Conservation (phyloP, 257 asterid genomes). For the Solanum sitiens region DNA sequence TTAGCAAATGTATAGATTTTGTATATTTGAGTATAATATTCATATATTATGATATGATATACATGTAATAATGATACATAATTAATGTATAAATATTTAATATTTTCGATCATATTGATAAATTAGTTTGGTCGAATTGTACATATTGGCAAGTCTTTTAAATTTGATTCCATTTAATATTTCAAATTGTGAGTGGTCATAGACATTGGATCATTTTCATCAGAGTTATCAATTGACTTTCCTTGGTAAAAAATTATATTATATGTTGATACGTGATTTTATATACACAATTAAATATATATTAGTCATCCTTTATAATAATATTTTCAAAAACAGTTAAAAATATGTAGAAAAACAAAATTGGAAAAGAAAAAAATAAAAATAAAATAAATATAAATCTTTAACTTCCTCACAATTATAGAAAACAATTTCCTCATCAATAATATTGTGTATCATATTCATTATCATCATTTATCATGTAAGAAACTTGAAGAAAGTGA, state of each 20-base stretch:
- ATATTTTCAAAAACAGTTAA: no score
- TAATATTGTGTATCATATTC: neutral
- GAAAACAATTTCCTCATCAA: neutral
- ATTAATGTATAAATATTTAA: no score
- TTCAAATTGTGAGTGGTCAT: neutral
- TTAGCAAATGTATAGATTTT: neutral
- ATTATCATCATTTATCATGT: neutral
- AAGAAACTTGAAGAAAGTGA: neutral
- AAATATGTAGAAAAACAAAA: neutral
- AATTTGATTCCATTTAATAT: neutral
- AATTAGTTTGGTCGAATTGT: neutral
- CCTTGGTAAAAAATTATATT: fast-evolving
- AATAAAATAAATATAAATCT: neutral
- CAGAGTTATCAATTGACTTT: neutral
- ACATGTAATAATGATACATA: neutral
- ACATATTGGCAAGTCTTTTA: neutral
- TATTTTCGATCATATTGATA: no score
- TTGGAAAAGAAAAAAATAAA: no score
- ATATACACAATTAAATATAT: neutral
- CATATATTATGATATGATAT: neutral
- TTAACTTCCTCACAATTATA: neutral
- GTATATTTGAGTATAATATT: no score
- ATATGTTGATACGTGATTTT: fast-evolving
- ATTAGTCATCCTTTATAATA: neutral
- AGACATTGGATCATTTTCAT: neutral